phyloP scores from a whole-genome alignment of 1,284 basidiomycete genomes.

The Stygiomarasmius scandens region DNA sequence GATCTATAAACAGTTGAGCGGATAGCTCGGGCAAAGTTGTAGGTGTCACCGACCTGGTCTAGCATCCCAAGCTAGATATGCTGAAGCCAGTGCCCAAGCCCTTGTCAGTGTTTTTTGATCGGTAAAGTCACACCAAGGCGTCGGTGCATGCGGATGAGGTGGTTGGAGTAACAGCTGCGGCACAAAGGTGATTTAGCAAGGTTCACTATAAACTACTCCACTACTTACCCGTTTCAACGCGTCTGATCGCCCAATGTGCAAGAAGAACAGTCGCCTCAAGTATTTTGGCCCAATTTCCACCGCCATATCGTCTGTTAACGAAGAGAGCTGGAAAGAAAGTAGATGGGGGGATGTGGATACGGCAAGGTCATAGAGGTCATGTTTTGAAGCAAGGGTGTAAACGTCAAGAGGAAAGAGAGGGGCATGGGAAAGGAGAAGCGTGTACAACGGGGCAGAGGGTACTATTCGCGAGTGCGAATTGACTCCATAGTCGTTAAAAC shows the following conservation, averaged over 20 bases:
- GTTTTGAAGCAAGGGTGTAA: constrained; percentile 58
- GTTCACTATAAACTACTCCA: constrained; percentile 53
- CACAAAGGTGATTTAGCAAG: constrained; percentile 39
- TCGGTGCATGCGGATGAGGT: constrained; percentile 64
- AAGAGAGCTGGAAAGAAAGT: constrained; percentile 57
- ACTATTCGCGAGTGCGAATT: constrained; percentile 41
- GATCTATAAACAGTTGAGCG: constrained; percentile 39
- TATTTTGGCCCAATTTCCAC: constrained; percentile 57
- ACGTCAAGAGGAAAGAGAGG: constrained; percentile 58
- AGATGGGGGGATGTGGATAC: constrained; percentile 61
- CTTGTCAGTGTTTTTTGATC: constrained; percentile 66
- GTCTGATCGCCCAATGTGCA: constrained; percentile 35
- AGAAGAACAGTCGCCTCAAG: constrained; percentile 45
- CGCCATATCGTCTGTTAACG: constrained; percentile 62
- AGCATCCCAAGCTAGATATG: constrained; percentile 71
- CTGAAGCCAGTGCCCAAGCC: constrained; percentile 68
- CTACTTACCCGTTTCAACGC: constrained; percentile 27
- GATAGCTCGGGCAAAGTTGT: neutral
- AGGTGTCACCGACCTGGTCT: constrained; percentile 50
- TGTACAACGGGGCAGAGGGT: constrained; percentile 45
- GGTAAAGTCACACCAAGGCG: constrained; percentile 54
- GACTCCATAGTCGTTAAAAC: constrained; percentile 55
- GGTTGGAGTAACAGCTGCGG: constrained; percentile 59
- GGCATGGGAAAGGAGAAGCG: constrained; percentile 54
- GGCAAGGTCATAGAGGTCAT: constrained; percentile 61